A percentile compares a stretch with the other conserved stretches of the same genome.
phyloP scores from a whole-genome alignment of 169 alveolate species.

The Plasmodium coatneyi region DNA sequence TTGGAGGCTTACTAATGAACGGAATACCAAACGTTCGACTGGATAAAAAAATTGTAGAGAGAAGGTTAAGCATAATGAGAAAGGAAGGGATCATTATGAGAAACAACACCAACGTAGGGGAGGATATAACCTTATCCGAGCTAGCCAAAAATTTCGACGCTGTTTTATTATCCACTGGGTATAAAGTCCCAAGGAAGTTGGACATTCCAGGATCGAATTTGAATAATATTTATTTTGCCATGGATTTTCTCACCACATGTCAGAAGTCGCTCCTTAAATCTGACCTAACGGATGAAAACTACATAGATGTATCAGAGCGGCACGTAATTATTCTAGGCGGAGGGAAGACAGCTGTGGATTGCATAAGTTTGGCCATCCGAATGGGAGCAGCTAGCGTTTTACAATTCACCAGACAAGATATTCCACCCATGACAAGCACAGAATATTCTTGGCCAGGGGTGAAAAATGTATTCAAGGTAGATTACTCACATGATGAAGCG shows the following conservation, averaged over 20 bases:
- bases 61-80: constrained; percentile 74
- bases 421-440: constrained; percentile 42
- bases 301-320: constrained; percentile 77
- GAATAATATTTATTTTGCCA: constrained; percentile 75
- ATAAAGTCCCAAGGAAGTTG: constrained; percentile 57
- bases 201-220: constrained; percentile 77
- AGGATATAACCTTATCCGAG: constrained; percentile 56
- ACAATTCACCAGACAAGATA: constrained; percentile 81
- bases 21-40: constrained; percentile 84
- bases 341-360: constrained; percentile 86
- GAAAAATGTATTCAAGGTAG: constrained; percentile 74
- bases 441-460: constrained; percentile 75
- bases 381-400: constrained; percentile 82
- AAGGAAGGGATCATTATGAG: constrained; percentile 77
- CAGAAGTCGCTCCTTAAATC: constrained; percentile 77
- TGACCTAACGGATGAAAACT: constrained; percentile 63
- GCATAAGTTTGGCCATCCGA: constrained; percentile 83
- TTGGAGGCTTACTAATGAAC: constrained; percentile 83
- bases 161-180: constrained; percentile 81
- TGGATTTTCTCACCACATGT: constrained; percentile 78
- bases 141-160: constrained; percentile 77
- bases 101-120: constrained; percentile 58
- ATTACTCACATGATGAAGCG: constrained; percentile 82
- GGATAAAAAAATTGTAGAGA: constrained; percentile 79
- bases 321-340: constrained; percentile 84